Evolutionary conservation across 257 asterid species (phyloP).

Genomic region (Capsicum baccatum): DNA sequence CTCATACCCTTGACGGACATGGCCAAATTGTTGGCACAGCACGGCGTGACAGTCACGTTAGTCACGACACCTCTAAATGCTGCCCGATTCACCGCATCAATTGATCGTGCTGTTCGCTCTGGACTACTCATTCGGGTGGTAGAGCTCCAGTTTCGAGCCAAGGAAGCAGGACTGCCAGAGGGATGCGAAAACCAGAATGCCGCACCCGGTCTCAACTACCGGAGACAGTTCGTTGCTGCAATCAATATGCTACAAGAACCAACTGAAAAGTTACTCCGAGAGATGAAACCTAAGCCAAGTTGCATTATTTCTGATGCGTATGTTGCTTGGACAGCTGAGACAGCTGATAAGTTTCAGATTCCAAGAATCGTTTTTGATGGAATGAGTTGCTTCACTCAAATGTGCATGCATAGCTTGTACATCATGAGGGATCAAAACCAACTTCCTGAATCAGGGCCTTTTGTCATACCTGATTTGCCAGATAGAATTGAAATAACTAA

Average conservation of each 20-base stretch:
- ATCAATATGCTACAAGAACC: background rate
- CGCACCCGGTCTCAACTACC: background rate
- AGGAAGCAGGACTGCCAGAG: conserved; percentile 22
- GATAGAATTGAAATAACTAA: background rate
- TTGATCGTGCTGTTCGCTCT: background rate
- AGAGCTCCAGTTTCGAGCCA: conserved; percentile 1
- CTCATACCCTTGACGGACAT: background rate
- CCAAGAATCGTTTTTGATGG: background rate
- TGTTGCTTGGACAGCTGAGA: conserved; percentile 5
- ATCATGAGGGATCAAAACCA: background rate
- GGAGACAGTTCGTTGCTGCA: background rate
- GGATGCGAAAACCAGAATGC: background rate
- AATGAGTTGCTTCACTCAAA: background rate
- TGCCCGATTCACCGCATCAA: conserved; percentile 12
- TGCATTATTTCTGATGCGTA: background rate
- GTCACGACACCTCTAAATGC: background rate
- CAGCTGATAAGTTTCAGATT: background rate
- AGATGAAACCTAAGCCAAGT: conserved; percentile 14
- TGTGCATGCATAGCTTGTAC: background rate
- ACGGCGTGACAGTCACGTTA: conserved; percentile 20
- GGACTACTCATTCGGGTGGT: background rate
- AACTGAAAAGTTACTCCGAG: background rate
- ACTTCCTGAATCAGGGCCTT: background rate
- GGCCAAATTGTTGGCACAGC: background rate
- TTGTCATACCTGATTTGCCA: background rate